Percentiles rank a stretch among this genome's conserved stretches.
Conservation (phyloP, 371 early-diverging fungal species). For the Haplosporangium sp. region DNA sequence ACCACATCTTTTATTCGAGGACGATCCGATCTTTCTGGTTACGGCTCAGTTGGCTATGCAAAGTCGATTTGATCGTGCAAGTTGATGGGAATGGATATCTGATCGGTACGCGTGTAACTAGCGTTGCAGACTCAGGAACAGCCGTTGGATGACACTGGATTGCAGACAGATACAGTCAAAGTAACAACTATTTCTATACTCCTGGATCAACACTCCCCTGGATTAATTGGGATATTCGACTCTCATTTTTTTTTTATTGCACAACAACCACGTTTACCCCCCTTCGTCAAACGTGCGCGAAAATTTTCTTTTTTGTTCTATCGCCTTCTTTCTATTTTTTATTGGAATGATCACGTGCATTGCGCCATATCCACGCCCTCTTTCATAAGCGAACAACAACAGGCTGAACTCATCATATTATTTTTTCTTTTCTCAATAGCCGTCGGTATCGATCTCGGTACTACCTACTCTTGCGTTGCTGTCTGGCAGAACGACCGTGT, state of each 20-base stretch:
- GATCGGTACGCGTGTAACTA: no score
- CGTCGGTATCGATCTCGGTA: slow-evolving; percentile 98
- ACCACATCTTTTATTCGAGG: no score
- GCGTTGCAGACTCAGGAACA: no score
- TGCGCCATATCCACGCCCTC: neutral
- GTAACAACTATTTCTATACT: no score
- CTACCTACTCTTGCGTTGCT: slow-evolving; percentile 99
- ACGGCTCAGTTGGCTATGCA: no score
- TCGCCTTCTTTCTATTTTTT: slow-evolving; percentile 20
- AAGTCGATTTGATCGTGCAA: no score
- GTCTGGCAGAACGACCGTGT: slow-evolving; percentile 97
- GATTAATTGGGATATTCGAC: neutral
- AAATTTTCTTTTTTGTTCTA: slow-evolving; percentile 36
- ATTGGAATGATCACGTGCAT: slow-evolving; percentile 25
- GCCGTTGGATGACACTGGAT: no score
- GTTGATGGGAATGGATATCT: no score
- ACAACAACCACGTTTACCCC: no score
- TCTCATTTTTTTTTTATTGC: no score
- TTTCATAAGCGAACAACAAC: neutral
- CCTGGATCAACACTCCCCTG: neutral
- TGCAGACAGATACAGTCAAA: no score
- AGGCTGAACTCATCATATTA: slow-evolving; percentile 4
- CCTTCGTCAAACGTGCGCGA: neutral
- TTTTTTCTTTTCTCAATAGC: slow-evolving; percentile 23
- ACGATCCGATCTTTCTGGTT: no score